Base-by-base conservation (phyloP, 164 flowering plant species). In the Hamamelis virginiana region DNA sequence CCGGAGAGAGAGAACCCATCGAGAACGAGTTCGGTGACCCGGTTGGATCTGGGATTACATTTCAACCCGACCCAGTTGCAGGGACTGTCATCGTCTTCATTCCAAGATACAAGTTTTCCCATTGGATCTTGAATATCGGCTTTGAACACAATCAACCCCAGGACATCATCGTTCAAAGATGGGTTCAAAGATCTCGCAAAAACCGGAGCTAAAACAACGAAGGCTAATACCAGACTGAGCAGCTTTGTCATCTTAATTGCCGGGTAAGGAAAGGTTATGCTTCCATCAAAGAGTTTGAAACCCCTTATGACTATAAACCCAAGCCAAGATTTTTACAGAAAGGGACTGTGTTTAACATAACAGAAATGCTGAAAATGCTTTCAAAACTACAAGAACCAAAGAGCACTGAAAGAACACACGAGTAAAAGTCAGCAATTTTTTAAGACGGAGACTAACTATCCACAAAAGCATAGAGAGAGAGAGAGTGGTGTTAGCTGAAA, bases 101-200 rank as follows among this genome's bases (percentile, higher is more conserved):
- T 87, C 98, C 98, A 94, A 50, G 94, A 83, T 4, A 70, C 65
- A 18, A 94, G 80, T 73, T 83, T 85, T 12, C 75, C 76, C 8
- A 76, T 61, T 22, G 97, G 97, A 77, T 94, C 96, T 75, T 77
- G 72, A 56, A 94, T 64, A 66, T 87, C 95, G 9, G 94, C 93
- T 73, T 91, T 94, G 75, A 94, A 91, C 55, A 89, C 97, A 22
- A 94, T 89, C 69, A 94, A 77, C 33, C 97, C 98, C 69, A 91
- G 76, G 19, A 91, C 92, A 65, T 94, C 98, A 56, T 87, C 96
- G 70, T 86, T 91, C n/a, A 90, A 68, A 16, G 89, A 57, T 6
- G 89, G 86, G 77, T 70, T 86, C 43, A 80, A 58, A n/a, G 91
- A 82, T 70, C 75, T 72, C 51, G 73, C 87, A 26, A 67, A 63